Evolutionary conservation across 352 stramenopile genomes (phyloP).

Genomic region (Thraustochytrium striatum): DNA sequence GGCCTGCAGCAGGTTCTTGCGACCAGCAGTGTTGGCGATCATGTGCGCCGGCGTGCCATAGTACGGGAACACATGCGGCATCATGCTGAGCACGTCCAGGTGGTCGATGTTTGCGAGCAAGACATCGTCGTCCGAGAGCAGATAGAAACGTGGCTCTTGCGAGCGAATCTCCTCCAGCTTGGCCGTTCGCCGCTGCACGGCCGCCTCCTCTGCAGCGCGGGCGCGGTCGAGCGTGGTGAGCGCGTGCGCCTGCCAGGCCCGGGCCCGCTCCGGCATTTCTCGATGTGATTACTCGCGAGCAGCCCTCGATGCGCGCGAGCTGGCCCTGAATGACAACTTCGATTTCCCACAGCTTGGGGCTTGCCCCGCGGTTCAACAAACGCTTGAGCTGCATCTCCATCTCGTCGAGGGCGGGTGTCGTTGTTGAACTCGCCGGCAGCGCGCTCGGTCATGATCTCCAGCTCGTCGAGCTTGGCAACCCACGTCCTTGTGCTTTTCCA

Average conservation of each 20-base stretch:
- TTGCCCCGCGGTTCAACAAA: not conserved
- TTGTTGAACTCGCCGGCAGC: not conserved
- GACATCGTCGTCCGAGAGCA: slow-evolving; percentile 1
- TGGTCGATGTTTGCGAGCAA: not conserved
- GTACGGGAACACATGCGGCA: slow-evolving; percentile 1
- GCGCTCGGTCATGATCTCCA: not conserved
- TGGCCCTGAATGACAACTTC: slow-evolving; percentile 13
- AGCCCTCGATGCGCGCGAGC: not conserved
- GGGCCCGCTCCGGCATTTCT: too few relatives aligned
- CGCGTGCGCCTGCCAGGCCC: not conserved
- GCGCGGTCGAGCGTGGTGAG: not conserved
- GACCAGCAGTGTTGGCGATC: not conserved
- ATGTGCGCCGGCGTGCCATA: slow-evolving; percentile 9
- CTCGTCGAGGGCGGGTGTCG: slow-evolving; percentile 14
- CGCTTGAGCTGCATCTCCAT: slow-evolving; percentile 29
- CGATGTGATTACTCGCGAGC: too few relatives aligned
- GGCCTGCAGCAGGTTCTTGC: not conserved
- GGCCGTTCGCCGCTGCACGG: not conserved
- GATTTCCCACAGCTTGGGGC: slow-evolving; percentile 1
- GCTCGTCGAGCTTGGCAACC: not conserved
- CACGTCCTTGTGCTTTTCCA: not conserved
- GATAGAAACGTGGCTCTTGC: slow-evolving; percentile 2
- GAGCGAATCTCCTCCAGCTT: not conserved
- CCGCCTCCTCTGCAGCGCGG: not conserved
- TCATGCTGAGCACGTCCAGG: not conserved